Percentiles rank a stretch among this genome's conserved stretches.
Evolutionary conservation across 108 stramenopile species (phyloP).

Genomic region (Conticribra guillardii): DNA sequence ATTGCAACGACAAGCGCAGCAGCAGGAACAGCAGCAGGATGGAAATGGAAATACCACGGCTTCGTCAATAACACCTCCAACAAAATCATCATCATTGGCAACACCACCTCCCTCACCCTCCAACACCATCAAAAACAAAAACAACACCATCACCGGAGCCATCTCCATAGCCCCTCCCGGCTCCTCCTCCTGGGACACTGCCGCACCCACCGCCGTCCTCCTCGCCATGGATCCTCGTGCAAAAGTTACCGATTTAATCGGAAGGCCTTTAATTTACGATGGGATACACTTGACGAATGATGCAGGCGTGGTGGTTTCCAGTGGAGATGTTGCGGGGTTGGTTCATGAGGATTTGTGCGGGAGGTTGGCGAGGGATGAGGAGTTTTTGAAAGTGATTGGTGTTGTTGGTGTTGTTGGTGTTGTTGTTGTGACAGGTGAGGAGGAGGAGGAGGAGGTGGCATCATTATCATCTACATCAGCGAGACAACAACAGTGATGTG

Average conservation of each 20-base stretch:
- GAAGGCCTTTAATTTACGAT: slow-evolving; percentile 44
- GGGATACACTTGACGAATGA: slow-evolving; percentile 40
- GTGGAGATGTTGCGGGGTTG: slow-evolving; percentile 28
- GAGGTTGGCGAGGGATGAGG: slow-evolving; percentile 27
- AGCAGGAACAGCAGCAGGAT: background rate
- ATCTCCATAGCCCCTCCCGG: slow-evolving; percentile 49
- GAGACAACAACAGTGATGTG: no score
- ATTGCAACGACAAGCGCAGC: background rate
- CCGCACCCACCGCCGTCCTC: slow-evolving; percentile 47
- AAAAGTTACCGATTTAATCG: slow-evolving; percentile 53
- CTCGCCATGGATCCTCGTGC: slow-evolving; percentile 53
- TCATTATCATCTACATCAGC: no score
- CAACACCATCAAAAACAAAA: no score
- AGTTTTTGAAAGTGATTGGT: slow-evolving; percentile 18
- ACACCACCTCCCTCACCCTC: no score
- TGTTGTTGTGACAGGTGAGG: no score
- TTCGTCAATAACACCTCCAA: background rate
- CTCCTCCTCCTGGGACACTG: slow-evolving; percentile 54
- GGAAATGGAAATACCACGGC: background rate
- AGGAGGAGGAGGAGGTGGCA: no score
- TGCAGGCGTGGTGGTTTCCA: slow-evolving; percentile 43
- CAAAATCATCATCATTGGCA: background rate
- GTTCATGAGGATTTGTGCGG: slow-evolving; percentile 35
- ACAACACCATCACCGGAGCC: slow-evolving; percentile 24
- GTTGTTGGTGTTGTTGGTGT: no score